Evolutionary conservation across 148 eudicot genomes (phyloP).

Genomic region (Arbutus unedo): DNA sequence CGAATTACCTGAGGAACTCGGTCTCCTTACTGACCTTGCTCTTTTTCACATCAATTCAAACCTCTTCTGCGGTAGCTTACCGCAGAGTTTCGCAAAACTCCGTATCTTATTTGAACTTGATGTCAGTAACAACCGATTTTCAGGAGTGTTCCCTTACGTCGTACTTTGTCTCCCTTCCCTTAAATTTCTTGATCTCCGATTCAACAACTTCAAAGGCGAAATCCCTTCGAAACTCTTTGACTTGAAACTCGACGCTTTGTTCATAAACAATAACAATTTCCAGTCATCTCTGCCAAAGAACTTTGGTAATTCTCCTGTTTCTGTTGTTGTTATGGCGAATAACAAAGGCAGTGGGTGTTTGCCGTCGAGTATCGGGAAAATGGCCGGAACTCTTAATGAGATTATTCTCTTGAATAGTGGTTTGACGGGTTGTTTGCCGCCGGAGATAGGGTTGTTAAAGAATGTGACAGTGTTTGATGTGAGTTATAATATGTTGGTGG

Average conservation of each 20-base stretch:
- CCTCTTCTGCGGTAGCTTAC: constrained; percentile 49
- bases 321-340: constrained; percentile 63
- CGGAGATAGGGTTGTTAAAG: constrained; percentile 39
- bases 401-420: constrained; percentile 43
- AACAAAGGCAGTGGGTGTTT: constrained; percentile 60
- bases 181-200: constrained; percentile 64
- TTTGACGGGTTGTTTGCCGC: constrained; percentile 52
- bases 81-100: constrained; percentile 36
- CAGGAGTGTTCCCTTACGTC: constrained; percentile 54
- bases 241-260: constrained; percentile 59
- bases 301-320: constrained; percentile 55
- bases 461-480: constrained; percentile 57
- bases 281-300: constrained; percentile 34
- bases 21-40: constrained; percentile 58
- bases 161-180: constrained; percentile 33
- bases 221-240: constrained; percentile 49
- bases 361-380: constrained; percentile 45
- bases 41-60: constrained; percentile 76
- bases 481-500: constrained; percentile 44
- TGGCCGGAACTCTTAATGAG: constrained; percentile 51
- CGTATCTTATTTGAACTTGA: constrained; percentile 56
- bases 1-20: constrained; percentile 46
- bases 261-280: constrained; percentile 64
- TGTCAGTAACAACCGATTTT: constrained; percentile 60
- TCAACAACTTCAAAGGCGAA: constrained; percentile 45